Percentiles rank a stretch among this genome's conserved stretches.
These are phyloP conservation scores for Orbilia javanica DNA, from an alignment of 2,329 filamentous ascomycete genomes.

Conservation along the genomic window DNA sequence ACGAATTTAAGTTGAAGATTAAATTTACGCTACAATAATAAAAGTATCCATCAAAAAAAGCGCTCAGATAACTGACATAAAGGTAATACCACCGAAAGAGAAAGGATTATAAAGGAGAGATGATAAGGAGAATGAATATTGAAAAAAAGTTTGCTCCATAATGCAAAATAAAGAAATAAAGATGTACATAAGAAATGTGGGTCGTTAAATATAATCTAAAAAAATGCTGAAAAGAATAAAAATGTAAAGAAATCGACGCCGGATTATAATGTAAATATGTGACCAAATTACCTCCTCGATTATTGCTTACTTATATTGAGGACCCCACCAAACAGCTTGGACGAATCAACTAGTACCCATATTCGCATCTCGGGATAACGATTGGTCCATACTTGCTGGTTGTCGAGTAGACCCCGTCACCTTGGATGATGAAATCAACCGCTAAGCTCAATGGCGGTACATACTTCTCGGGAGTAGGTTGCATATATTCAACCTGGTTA, in stretches of 20 bases:
- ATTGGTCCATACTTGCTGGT: slow-evolving; percentile 98
- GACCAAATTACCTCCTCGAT: slow-evolving; percentile 30
- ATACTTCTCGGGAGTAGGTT: slow-evolving; percentile 64
- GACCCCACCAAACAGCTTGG: background rate
- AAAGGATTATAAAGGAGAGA: background rate
- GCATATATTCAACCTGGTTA: slow-evolving; percentile 67
- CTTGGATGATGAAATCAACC: slow-evolving; percentile 96
- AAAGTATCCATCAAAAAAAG: slow-evolving; percentile 4
- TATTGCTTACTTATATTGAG: background rate
- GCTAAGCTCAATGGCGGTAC: slow-evolving; percentile 77
- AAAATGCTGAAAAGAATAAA: slow-evolving; percentile 33
- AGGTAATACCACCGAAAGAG: background rate
- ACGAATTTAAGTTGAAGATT: slow-evolving; percentile 1
- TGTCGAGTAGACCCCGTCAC: slow-evolving; percentile 81
- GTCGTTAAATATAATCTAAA: slow-evolving; percentile 47
- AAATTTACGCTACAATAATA: slow-evolving; percentile 15
- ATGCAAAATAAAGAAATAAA: slow-evolving; percentile 29
- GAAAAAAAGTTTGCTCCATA: slow-evolving; percentile 40
- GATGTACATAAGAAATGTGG: slow-evolving; percentile 17
- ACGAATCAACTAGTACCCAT: slow-evolving; percentile 71
- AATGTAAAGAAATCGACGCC: slow-evolving; percentile 30
- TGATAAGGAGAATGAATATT: background rate
- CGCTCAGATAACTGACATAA: slow-evolving; percentile 16
- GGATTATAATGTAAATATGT: slow-evolving; percentile 29
- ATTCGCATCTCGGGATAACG: slow-evolving; percentile 87